Percentiles rank a stretch among this genome's conserved stretches.
Evolutionary conservation across 1,284 basidiomycete genomes (phyloP).

Genomic region (Trametes hirsuta): DNA sequence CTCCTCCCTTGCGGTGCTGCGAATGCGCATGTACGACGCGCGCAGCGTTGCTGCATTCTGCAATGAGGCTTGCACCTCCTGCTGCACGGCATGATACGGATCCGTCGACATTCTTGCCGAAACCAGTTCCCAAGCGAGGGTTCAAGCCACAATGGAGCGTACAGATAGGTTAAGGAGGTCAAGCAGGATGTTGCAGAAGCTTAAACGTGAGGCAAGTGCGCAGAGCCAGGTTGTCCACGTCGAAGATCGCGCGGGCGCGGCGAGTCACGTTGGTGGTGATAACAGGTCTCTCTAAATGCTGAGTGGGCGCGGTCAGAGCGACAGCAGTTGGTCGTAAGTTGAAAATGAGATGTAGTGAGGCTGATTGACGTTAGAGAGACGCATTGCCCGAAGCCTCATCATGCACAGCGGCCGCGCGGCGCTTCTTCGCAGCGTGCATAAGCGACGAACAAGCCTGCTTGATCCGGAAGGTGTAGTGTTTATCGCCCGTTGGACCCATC

Average conservation of each 20-base stretch:
- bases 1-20: slow-evolving; percentile 65
- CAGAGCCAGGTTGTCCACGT: neutral
- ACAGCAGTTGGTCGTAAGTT: neutral
- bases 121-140: too few species aligned
- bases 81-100: slow-evolving; percentile 81
- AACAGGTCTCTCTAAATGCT: neutral
- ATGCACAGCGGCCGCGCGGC: neutral
- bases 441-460: slow-evolving; percentile 15
- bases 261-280: neutral
- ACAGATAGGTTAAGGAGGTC: neutral
- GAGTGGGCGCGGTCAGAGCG: neutral
- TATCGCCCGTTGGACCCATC: neutral
- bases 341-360: neutral
- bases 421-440: neutral
- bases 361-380: neutral
- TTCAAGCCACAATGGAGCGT: neutral
- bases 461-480: slow-evolving; percentile 17
- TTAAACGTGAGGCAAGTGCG: neutral
- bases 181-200: neutral
- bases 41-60: slow-evolving; percentile 70
- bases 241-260: neutral
- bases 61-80: slow-evolving; percentile 73
- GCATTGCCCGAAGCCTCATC: neutral
- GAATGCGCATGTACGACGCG: slow-evolving; percentile 78
- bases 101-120: slow-evolving; percentile 63